Evolutionary conservation across 1,284 basidiomycete genomes (phyloP), one percentile per base, ranked within the genome.

Genomic region (Meira nashicola): DNA sequence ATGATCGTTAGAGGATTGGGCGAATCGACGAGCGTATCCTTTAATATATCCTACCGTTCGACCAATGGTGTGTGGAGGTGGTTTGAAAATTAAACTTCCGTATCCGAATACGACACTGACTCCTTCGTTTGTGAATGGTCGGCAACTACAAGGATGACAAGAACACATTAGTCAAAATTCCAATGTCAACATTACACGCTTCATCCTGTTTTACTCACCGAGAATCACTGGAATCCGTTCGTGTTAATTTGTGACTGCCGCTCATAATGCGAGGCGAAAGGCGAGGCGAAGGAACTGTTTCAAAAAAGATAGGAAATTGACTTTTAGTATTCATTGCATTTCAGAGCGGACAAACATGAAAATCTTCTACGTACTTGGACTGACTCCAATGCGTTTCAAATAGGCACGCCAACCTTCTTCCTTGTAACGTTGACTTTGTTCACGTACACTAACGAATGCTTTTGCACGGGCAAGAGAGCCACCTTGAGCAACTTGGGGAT

Each of bases 361-460:
- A 12, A 9, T 21, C 19, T 56, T 19, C 15, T 54, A 53, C 54
- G 54, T 50, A 56, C 54, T 46, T 46, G 17, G 46, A n/a, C 25
- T n/a, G 12, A 25, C 39, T 9, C 63, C 62, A 37, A 72, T 62
- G 15, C 73, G 73, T 62, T 85, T 83, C 70, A 86, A 78, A 79
- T 98, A 98, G 17, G 95, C 93, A 53, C 85, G 83, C 95, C 94
- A 98, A 0, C 94, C 94, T 65, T 88, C 92, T 58, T 82, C 80
- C 75, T 84, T 85, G 79, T 98, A 98, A 73, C 87, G 83, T 78
- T 89, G 85, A 5, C 91, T 91, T 76, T 92, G 88, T 46, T 81
- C 81, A 66, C 82, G 82, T 43, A 88, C 86, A 58, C 83, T 81
- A 1, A 39, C 65, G n/a, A 77, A 59, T 2, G 73, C 76, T 10